Evolutionary conservation across 108 stramenopile species (phyloP).

Genomic region (Stephanodiscus minutulus): DNA sequence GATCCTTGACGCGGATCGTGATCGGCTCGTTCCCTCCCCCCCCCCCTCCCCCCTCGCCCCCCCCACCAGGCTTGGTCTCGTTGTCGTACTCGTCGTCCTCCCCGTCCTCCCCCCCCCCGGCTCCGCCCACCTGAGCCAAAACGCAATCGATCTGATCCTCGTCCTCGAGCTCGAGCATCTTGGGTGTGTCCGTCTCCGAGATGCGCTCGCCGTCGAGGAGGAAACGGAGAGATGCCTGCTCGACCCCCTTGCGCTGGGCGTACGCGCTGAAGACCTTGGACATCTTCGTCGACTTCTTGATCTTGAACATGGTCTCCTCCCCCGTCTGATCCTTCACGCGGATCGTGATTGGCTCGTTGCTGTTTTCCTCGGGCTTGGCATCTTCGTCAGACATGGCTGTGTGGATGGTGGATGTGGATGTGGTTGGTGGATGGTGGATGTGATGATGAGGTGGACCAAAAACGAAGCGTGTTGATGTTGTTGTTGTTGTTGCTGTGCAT

Average conservation of each 20-base stretch:
- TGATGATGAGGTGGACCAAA: background rate
- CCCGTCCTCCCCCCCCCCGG: background rate
- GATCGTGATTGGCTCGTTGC: conserved; percentile 46
- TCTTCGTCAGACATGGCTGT: conserved; percentile 45
- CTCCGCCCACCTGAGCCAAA: conserved; percentile 52
- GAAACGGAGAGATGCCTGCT: conserved; percentile 63
- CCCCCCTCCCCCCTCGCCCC: background rate
- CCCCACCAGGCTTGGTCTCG: conserved; percentile 1
- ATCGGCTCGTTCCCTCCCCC: conserved; percentile 30
- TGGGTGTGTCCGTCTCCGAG: conserved; percentile 55
- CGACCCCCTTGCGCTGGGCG: conserved; percentile 73
- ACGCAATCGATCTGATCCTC: conserved; percentile 88
- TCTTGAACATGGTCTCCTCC: conserved; percentile 83
- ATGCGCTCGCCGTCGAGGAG: conserved; percentile 80
- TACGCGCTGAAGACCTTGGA: conserved; percentile 73
- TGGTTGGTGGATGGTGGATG: background rate
- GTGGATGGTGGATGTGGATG: too few relatives aligned
- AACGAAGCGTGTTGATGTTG: background rate
- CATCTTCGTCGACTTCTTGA: conserved; percentile 82
- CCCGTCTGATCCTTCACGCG: conserved; percentile 64
- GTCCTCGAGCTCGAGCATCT: conserved; percentile 77
- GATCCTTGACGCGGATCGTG: conserved; percentile 55
- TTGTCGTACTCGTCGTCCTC: background rate
- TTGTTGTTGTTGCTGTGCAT: background rate
- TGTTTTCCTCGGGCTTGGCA: conserved; percentile 15